Evolutionary conservation across 2,329 filamentous ascomycete genomes (phyloP).

Genomic region (Trichoderma koningii): DNA sequence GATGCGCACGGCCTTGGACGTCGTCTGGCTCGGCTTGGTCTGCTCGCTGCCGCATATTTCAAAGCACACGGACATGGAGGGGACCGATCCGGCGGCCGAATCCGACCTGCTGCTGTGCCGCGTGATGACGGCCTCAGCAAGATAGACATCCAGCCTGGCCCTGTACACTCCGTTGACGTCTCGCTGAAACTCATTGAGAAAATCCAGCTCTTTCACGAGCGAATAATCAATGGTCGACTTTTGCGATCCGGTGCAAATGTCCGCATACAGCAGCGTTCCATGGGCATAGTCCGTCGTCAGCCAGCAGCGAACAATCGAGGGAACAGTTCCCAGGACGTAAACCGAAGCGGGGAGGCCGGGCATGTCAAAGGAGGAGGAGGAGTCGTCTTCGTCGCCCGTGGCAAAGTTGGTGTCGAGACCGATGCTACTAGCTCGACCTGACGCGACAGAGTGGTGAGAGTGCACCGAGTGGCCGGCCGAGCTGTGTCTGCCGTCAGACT

Average conservation of each 20-base stretch:
- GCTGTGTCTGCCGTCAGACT: slow-evolving; percentile 92
- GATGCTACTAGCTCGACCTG: slow-evolving; percentile 83
- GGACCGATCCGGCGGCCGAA: slow-evolving; percentile 70
- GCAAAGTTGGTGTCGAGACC: slow-evolving; percentile 73
- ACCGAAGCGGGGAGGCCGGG: slow-evolving; percentile 79
- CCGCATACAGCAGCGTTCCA: slow-evolving; percentile 84
- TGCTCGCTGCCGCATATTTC: slow-evolving; percentile 66
- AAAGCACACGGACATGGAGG: slow-evolving; percentile 78
- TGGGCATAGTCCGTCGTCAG: slow-evolving; percentile 88
- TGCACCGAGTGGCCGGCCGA: slow-evolving; percentile 83
- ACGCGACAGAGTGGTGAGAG: slow-evolving; percentile 67
- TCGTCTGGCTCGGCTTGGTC: slow-evolving; percentile 33
- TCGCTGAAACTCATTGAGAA: slow-evolving; percentile 66
- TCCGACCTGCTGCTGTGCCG: slow-evolving; percentile 71
- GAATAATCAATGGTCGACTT: slow-evolving; percentile 78
- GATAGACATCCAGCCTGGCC: slow-evolving; percentile 79
- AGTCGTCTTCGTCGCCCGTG: slow-evolving; percentile 62
- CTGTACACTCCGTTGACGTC: slow-evolving; percentile 66
- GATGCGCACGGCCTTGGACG: slow-evolving; percentile 71
- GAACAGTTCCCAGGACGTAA: slow-evolving; percentile 83
- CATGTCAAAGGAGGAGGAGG: slow-evolving; percentile 70
- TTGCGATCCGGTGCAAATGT: slow-evolving; percentile 88
- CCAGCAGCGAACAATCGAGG: slow-evolving; percentile 95
- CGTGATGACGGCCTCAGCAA: slow-evolving; percentile 85
- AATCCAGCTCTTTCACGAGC: slow-evolving; percentile 72